These are phyloP conservation scores for Calocera viscosa DNA, from an alignment of 768 basidiomycete genomes.

Conservation along the genomic window DNA sequence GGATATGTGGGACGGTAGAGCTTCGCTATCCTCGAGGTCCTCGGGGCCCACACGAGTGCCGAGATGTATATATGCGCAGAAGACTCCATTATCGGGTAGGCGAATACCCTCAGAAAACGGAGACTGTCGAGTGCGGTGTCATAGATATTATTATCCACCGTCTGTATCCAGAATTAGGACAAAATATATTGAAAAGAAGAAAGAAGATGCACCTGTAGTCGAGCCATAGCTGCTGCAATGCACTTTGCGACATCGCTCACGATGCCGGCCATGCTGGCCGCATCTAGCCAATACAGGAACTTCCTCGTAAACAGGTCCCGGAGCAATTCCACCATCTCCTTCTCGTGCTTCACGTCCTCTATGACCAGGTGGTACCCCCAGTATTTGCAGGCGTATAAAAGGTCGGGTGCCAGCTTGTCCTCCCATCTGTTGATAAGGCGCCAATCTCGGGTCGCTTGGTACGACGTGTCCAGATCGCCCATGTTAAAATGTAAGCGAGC, in stretches of 20 bases:
- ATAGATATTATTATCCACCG: background rate
- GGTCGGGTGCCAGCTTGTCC: background rate
- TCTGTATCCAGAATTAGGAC: background rate
- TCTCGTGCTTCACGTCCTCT: too few species aligned
- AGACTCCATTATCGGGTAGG: background rate
- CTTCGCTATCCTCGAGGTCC: background rate
- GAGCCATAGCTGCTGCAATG: too few species aligned
- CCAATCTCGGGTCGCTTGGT: background rate
- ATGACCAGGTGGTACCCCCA: background rate
- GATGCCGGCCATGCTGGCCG: background rate
- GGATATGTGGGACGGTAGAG: background rate
- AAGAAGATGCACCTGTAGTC: background rate
- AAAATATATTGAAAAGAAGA: background rate
- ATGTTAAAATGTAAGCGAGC: background rate
- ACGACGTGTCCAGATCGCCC: background rate
- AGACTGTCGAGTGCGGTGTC: background rate
- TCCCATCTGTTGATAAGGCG: background rate
- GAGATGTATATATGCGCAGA: background rate
- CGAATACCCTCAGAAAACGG: background rate
- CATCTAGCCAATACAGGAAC: background rate
- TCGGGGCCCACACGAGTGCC: background rate
- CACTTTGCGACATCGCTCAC: too few species aligned
- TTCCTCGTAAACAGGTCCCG: background rate
- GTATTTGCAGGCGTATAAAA: background rate
- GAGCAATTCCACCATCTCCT: background rate